Percentiles rank a stretch among this genome's conserved stretches.
Evolutionary conservation across 352 stramenopile genomes (phyloP).

Genomic region (Phytophthora sojae): DNA sequence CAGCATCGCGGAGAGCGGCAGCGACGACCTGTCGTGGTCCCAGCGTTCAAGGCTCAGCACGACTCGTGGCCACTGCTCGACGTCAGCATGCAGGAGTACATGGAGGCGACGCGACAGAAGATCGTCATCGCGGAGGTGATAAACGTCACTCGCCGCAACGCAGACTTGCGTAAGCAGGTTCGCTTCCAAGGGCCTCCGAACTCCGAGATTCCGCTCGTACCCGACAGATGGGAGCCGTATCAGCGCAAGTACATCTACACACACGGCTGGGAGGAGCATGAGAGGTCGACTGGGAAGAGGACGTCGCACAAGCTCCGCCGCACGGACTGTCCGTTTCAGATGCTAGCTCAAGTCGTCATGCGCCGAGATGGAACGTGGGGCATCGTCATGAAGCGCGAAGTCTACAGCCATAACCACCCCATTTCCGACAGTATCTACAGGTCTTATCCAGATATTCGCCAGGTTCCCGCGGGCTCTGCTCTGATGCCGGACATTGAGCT

Average conservation of each 20-base stretch:
- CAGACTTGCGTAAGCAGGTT: background rate
- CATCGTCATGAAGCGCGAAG: no score
- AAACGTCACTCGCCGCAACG: background rate
- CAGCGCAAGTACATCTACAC: conserved; percentile 17
- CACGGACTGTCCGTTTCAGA: no score
- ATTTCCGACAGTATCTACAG: conserved; percentile 13
- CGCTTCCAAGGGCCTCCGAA: background rate
- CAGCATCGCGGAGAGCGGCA: no score
- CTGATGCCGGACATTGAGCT: conserved; percentile 11
- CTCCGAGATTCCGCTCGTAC: conserved; percentile 3
- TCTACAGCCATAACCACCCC: no score
- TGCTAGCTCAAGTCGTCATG: no score
- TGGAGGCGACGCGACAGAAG: background rate
- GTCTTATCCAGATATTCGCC: conserved; percentile 26
- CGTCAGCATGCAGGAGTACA: background rate
- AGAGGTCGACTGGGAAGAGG: conserved; percentile 7
- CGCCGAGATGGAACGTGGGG: no score
- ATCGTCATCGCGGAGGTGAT: conserved; percentile 14
- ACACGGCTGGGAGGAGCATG: conserved; percentile 1
- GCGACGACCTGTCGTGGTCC: no score
- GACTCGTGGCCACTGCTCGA: background rate
- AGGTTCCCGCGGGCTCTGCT: conserved; percentile 3
- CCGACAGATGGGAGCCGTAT: conserved; percentile 1
- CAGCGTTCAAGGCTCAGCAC: background rate
- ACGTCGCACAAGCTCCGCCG: no score